Evolutionary conservation across 176 grass and related monocot genomes (phyloP).

Genomic region (Carex pumila): DNA sequence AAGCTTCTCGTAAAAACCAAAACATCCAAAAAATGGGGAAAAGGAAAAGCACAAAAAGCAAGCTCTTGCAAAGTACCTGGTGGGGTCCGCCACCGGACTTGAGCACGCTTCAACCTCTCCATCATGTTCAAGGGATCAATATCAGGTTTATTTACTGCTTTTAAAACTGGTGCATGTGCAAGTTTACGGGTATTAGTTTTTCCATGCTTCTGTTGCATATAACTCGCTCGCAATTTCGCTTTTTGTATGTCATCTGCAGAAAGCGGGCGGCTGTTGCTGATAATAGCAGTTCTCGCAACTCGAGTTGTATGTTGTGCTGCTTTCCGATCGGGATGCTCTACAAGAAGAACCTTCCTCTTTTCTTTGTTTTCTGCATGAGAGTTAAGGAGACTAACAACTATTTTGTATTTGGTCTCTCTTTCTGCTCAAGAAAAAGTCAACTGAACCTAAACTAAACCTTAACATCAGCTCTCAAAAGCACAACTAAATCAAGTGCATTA

Average conservation of each 20-base stretch:
- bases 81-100: constrained; percentile 65
- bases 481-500: neutral
- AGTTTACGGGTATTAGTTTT: constrained; percentile 36
- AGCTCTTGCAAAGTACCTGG: constrained; percentile 58
- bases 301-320: constrained; percentile 41
- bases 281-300: constrained; percentile 35
- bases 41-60: constrained; percentile 26
- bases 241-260: constrained; percentile 99
- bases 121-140: constrained; percentile 24
- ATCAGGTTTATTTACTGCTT: constrained; percentile 16
- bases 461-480: neutral
- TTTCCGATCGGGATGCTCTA: constrained; percentile 74
- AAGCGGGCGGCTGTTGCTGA: constrained; percentile 67
- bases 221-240: constrained; percentile 96
- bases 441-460: neutral
- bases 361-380: constrained; percentile 70
- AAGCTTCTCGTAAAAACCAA: neutral
- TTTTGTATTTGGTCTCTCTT: neutral
- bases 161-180: neutral
- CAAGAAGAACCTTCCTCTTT: constrained; percentile 75
- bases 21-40: constrained; percentile 24
- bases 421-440: neutral
- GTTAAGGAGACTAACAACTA: constrained; percentile 48
- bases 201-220: constrained; percentile 86
- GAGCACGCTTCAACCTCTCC: constrained; percentile 61